These are phyloP conservation scores for Stagonosporopsis vannaccii DNA, from an alignment of 2,329 filamentous ascomycete genomes.

Conservation along the genomic window DNA sequence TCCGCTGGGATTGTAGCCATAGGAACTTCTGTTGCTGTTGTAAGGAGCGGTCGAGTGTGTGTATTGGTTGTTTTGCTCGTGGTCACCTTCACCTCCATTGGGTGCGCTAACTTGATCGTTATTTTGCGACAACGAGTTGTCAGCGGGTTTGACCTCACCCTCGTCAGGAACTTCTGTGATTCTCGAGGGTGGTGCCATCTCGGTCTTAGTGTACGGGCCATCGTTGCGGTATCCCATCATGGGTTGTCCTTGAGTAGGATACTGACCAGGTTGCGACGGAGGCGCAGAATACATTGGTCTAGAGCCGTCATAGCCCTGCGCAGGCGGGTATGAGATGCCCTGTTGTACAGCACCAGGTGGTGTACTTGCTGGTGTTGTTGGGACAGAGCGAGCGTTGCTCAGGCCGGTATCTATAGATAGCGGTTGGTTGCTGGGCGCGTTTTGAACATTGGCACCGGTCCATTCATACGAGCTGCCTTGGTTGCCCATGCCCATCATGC, in stretches of 20 bases:
- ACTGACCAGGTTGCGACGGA: conserved; percentile 71
- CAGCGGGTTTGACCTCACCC: conserved; percentile 68
- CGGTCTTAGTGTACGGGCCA: conserved; percentile 73
- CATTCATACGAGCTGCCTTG: conserved; percentile 82
- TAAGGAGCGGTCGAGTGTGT: conserved; percentile 79
- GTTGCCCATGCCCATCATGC: conserved; percentile 77
- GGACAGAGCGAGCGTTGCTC: conserved; percentile 83
- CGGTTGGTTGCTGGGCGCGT: conserved; percentile 68
- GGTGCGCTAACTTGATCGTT: conserved; percentile 61
- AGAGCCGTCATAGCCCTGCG: conserved; percentile 76
- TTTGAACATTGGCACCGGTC: conserved; percentile 59
- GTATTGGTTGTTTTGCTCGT: conserved; percentile 83
- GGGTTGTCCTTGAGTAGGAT: conserved; percentile 66
- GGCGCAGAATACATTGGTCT: conserved; percentile 80
- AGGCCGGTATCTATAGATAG: conserved; percentile 83
- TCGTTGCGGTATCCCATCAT: conserved; percentile 69
- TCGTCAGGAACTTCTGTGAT: conserved; percentile 67
- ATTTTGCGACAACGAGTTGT: conserved; percentile 63
- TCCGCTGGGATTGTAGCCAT: conserved; percentile 76
- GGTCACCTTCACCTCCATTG: conserved; percentile 73
- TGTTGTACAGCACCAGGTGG: conserved; percentile 83
- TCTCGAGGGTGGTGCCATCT: conserved; percentile 84
- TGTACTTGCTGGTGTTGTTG: conserved; percentile 88
- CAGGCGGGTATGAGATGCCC: conserved; percentile 77
- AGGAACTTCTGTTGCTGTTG: conserved; percentile 73